A percentile compares a stretch with the other conserved stretches of the same genome.
These are phyloP conservation scores for Serendipita vermifera DNA, from an alignment of 768 basidiomycete species.

Conservation along the genomic window DNA sequence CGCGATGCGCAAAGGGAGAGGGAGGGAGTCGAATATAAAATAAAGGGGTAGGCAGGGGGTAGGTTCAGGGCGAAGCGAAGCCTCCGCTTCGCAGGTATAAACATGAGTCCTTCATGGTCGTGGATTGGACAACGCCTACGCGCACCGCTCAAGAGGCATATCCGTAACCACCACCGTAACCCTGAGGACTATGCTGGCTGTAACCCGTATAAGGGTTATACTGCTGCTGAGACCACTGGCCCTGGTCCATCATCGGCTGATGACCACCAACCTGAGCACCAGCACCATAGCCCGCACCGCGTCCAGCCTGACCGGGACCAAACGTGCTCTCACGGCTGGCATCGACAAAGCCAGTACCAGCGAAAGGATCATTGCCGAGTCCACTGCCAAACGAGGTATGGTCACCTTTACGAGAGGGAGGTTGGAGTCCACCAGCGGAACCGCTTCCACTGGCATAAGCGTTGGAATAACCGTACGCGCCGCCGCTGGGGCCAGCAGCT, in stretches of 20 bases:
- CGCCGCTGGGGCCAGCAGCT: not conserved
- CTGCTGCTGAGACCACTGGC: not conserved
- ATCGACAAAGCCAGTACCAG: conserved; percentile 7
- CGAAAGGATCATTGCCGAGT: conserved; percentile 3
- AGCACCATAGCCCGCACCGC: not conserved
- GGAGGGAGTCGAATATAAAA: too few species aligned
- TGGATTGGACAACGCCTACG: too few species aligned
- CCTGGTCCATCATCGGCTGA: too few species aligned
- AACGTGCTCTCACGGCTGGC: not conserved
- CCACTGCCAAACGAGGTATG: not conserved
- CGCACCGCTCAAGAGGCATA: not conserved
- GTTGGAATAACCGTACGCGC: not conserved
- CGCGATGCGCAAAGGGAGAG: too few species aligned
- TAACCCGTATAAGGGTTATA: conserved; percentile 5
- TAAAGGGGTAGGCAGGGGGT: too few species aligned
- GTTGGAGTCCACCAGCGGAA: not conserved
- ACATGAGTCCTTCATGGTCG: too few species aligned
- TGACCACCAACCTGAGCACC: not conserved
- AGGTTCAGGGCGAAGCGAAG: too few species aligned
- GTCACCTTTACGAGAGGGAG: not conserved
- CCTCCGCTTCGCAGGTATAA: too few species aligned
- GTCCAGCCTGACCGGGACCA: not conserved
- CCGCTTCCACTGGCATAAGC: not conserved
- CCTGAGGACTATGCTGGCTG: not conserved
- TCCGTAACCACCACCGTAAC: not conserved